These are phyloP conservation scores for Elasticomyces elasticus DNA, from an alignment of 495 filamentous ascomycete genomes.

Conservation along the genomic window DNA sequence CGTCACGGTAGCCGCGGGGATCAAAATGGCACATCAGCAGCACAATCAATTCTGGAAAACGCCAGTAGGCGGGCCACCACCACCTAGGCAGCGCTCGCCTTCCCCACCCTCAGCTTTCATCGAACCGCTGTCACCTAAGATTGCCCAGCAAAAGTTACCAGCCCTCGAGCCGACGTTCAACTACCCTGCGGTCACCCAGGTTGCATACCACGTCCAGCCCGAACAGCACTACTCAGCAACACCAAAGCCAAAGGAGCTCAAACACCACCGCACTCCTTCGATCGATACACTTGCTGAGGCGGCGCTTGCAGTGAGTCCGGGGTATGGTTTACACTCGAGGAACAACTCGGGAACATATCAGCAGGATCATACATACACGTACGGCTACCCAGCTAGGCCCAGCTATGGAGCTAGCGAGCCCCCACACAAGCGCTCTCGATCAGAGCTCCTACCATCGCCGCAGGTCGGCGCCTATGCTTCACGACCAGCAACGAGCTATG, in stretches of 20 bases:
- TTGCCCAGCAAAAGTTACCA: conserved; percentile 3
- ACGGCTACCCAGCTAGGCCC: conserved; percentile 14
- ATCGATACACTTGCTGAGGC: conserved; percentile 31
- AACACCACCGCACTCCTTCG: conserved; percentile 21
- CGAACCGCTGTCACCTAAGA: conserved; percentile 30
- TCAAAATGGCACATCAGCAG: background rate
- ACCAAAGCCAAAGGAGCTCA: background rate
- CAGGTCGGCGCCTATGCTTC: conserved; percentile 31
- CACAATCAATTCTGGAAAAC: conserved; percentile 16
- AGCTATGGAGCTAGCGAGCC: conserved; percentile 34
- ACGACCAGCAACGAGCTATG: conserved; percentile 39
- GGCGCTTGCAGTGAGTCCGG: conserved; percentile 26
- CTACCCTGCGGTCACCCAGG: conserved; percentile 16
- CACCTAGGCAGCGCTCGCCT: conserved; percentile 24
- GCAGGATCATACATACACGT: background rate
- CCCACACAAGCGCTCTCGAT: conserved; percentile 51
- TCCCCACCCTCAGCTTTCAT: conserved; percentile 26
- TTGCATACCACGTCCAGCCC: background rate
- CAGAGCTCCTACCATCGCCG: conserved; percentile 46
- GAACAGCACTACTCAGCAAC: background rate
- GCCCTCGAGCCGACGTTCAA: too few relatives aligned
- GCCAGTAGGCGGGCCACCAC: conserved; percentile 4
- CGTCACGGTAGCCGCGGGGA: too few relatives aligned
- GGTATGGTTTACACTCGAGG: conserved; percentile 4
- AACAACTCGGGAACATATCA: conserved; percentile 11